Base-by-base conservation (phyloP, 306 rosid species). In the Cicer judaicum region DNA sequence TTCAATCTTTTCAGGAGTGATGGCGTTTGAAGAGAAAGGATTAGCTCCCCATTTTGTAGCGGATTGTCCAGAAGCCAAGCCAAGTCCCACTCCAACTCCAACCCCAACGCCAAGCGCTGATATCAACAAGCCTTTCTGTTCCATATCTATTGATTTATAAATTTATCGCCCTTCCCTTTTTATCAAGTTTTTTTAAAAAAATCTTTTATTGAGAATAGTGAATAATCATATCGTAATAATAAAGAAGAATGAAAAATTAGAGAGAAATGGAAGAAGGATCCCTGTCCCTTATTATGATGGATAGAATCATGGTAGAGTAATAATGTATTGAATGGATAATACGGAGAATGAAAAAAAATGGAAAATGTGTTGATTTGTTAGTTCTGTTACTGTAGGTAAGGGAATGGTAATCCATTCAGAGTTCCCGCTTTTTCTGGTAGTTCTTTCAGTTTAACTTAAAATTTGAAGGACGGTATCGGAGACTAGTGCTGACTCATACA, bases 81-180 rank as follows among this genome's bases (percentile, higher is more conserved):
- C 88, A 2, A 93, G 72, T 2, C 98, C 98, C 8, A 93, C 93
- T 3, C 98, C 98, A 34, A 91, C 88, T 2, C 98, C 98, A 18
- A 91, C 88, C 5, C 96, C 92, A 0, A 90, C 89, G 1, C 94
- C 41, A 80, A 92, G 61, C 53, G 94, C 98, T 66, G 94, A 92
- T 53, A 92, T 63, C 75, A 90, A 46, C 14, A 83, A 6, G 5
- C 82, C 71, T 57, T 79, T 92, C 78, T 90, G 88, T 44, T 92
- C 98, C 96, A 92, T 91, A 21, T 9, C 34, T 54, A 5, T 38
- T 39, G 29, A 68, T 47, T 48, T 29, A 0, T 29, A 29, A 13
- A 44, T 47, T 60, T 24, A 24, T 24, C 29, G 3, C 29, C 29
- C 29, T 24, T 24, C 29, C 29, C 29, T 24, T 24, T 24, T 24